These are phyloP conservation scores for Teunomyces kruisii DNA, from an alignment of 805 yeast genomes.

Conservation along the genomic window DNA sequence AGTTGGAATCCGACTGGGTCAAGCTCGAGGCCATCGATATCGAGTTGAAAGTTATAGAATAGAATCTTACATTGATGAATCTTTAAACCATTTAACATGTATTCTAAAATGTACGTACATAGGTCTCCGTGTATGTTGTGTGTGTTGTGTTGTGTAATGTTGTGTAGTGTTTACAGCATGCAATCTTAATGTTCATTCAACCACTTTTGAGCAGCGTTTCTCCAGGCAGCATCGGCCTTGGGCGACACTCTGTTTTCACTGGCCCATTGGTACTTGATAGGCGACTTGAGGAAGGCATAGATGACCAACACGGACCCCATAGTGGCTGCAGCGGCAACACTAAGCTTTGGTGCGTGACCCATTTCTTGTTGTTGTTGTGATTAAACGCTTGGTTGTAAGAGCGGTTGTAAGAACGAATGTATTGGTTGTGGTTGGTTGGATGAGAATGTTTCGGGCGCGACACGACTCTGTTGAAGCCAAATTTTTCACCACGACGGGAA, in stretches of 20 bases:
- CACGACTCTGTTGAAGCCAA: background rate
- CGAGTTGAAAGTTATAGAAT: conserved; percentile 7
- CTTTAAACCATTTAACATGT: background rate
- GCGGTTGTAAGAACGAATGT: conserved; percentile 12
- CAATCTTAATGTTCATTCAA: conserved; percentile 24
- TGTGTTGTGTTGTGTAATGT: no score
- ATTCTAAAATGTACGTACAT: background rate
- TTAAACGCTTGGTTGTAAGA: background rate
- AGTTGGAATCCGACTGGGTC: conserved; percentile 74
- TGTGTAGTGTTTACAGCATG: no score
- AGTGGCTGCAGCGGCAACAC: conserved; percentile 39
- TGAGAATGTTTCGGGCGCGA: background rate
- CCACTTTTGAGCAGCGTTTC: conserved; percentile 47
- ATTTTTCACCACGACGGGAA: background rate
- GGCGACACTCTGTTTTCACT: conserved; percentile 45
- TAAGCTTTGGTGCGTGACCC: conserved; percentile 41
- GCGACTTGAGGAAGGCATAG: conserved; percentile 40
- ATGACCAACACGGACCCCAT: conserved; percentile 42
- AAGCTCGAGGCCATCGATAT: conserved; percentile 24
- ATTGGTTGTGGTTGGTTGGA: conserved; percentile 10
- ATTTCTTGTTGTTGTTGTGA: conserved; percentile 5
- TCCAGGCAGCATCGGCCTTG: conserved; percentile 49
- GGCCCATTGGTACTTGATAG: conserved; percentile 42
- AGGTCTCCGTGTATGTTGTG: background rate
- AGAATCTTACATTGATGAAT: background rate